Conservation (phyloP, 2,329 filamentous ascomycete species). For the Huntiella decipiens region DNA sequence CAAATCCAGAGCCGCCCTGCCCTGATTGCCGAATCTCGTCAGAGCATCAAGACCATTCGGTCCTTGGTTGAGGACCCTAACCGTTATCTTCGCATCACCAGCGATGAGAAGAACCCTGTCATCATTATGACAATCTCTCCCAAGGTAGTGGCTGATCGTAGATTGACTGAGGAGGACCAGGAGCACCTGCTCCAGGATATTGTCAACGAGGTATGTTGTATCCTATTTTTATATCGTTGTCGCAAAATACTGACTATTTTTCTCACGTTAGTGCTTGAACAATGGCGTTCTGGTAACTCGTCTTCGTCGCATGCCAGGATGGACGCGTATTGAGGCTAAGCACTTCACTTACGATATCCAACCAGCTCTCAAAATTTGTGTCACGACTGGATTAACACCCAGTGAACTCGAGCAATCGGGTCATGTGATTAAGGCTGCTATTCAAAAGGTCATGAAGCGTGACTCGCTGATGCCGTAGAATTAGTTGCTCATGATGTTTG, state of each 20-base stretch:
- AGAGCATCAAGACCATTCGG: conserved; percentile 72
- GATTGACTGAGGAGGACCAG: conserved; percentile 55
- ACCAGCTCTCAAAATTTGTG: conserved; percentile 77
- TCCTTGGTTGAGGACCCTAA: conserved; percentile 79
- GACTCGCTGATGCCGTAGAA: conserved; percentile 16
- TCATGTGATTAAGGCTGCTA: conserved; percentile 69
- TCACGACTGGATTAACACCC: conserved; percentile 71
- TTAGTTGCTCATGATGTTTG: neutral
- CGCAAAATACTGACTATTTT: neutral
- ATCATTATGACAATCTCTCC: conserved; percentile 69
- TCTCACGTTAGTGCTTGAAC: conserved; percentile 42
- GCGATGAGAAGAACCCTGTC: conserved; percentile 66
- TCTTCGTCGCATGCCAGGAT: conserved; percentile 58
- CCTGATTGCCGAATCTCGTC: conserved; percentile 56
- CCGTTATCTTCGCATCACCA: conserved; percentile 78
- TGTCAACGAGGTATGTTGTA: conserved; percentile 68
- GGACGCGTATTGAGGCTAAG: conserved; percentile 42
- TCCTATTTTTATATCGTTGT: conserved; percentile 11
- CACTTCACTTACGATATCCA: conserved; percentile 51
- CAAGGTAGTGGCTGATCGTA: conserved; percentile 55
- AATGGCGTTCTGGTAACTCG: conserved; percentile 83
- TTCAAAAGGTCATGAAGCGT: conserved; percentile 72
- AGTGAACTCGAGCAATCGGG: conserved; percentile 95
- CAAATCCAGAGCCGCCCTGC: conserved; percentile 77
- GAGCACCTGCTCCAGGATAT: conserved; percentile 72